Evolutionary conservation across 352 stramenopile species (phyloP).

Genomic region (Phytophthora constricta): DNA sequence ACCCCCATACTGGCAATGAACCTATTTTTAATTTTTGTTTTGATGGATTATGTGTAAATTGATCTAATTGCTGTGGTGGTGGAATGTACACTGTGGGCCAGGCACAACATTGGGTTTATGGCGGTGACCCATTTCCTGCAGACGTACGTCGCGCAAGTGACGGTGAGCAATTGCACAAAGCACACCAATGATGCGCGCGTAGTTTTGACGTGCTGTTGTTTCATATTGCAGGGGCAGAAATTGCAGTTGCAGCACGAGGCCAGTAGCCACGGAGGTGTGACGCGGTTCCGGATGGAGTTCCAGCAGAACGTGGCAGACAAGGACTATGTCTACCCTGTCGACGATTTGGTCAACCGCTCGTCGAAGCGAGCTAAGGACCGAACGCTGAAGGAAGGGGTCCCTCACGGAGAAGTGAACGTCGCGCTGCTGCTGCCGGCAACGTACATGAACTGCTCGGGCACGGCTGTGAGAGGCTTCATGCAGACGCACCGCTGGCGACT

Average conservation of each 20-base stretch:
- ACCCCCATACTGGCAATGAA: background rate
- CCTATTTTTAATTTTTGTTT: no score
- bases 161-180: slow-evolving; percentile 42
- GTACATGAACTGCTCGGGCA: slow-evolving; percentile 89
- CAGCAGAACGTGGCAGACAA: slow-evolving; percentile 57
- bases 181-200: background rate
- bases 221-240: slow-evolving; percentile 44
- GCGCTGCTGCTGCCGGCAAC: slow-evolving; percentile 77
- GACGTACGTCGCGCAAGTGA: slow-evolving; percentile 63
- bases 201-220: slow-evolving; percentile 8
- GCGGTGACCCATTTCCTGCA: slow-evolving; percentile 73
- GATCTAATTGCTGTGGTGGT: no score
- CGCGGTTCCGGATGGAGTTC: slow-evolving; percentile 62
- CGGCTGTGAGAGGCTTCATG: slow-evolving; percentile 81
- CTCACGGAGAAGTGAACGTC: slow-evolving; percentile 77
- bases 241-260: slow-evolving; percentile 64
- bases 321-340: slow-evolving; percentile 47
- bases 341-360: slow-evolving; percentile 81
- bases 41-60: no score
- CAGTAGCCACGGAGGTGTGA: slow-evolving; percentile 71
- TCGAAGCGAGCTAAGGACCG: slow-evolving; percentile 80
- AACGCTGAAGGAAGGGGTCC: slow-evolving; percentile 76
- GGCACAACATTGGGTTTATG: slow-evolving; percentile 83
- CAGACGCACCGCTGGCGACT: slow-evolving; percentile 80
- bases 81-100: no score